Conservation (phyloP, 345 rosid species). For the Cardamine resedifolia region DNA sequence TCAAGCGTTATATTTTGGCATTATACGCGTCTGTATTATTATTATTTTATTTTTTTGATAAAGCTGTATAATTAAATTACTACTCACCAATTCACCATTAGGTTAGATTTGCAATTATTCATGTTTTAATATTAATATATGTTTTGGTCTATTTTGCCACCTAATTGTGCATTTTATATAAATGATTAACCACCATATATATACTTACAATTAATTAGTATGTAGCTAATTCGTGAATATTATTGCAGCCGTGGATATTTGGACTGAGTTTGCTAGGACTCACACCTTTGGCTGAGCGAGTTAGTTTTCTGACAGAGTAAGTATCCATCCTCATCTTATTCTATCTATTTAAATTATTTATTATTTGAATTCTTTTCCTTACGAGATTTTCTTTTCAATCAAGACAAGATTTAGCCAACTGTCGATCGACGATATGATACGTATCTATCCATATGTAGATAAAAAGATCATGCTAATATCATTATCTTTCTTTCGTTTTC, state of each 20-base stretch:
- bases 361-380: constrained; percentile 11
- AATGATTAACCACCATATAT: neutral
- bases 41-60: no score
- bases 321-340: constrained; percentile 27
- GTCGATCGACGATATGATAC: neutral
- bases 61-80: neutral
- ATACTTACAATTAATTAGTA: neutral
- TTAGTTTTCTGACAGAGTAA: constrained; percentile 97
- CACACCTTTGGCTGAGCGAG: constrained; percentile 89
- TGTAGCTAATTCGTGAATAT: neutral
- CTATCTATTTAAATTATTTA: constrained; percentile 3
- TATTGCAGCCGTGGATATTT: constrained; percentile 89
- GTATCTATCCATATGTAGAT: neutral
- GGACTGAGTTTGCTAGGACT: constrained; percentile 85
- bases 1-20: neutral
- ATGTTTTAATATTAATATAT: neutral
- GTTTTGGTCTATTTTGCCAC: neutral
- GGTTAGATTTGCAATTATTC: constrained; percentile 8
- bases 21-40: neutral
- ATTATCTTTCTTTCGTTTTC: neutral
- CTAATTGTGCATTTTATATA: neutral
- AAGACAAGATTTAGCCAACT: constrained; percentile 23
- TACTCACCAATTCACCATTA: neutral
- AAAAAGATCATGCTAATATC: neutral
- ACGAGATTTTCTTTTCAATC: neutral